These are phyloP conservation scores for Pichia nanzhaoensis DNA, from an alignment of 805 yeast species.

Conservation along the genomic window DNA sequence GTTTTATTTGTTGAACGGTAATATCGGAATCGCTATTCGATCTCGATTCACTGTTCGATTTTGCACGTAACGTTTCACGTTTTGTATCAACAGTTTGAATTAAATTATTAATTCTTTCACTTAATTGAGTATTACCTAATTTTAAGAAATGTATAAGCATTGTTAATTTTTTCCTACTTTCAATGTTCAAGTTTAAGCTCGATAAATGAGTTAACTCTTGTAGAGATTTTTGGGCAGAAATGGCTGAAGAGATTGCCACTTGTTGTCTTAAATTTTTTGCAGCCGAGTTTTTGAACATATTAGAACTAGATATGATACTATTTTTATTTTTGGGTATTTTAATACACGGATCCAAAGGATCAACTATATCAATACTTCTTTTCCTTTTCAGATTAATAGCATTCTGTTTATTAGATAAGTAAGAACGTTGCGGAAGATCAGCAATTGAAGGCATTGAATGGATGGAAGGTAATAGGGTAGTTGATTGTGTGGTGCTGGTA, in stretches of 20 bases:
- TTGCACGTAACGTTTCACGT: constrained; percentile 12
- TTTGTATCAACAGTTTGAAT: constrained; percentile 26
- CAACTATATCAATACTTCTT: not conserved
- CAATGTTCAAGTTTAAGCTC: constrained; percentile 37
- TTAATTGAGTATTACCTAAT: constrained; percentile 72
- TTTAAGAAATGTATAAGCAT: constrained; percentile 75
- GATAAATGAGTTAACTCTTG: constrained; percentile 32
- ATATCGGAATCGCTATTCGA: constrained; percentile 14
- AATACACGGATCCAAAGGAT: not conserved
- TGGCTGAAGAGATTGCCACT: constrained; percentile 26
- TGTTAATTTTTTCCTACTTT: constrained; percentile 66
- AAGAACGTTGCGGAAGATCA: not conserved
- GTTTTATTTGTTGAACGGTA: constrained; percentile 46
- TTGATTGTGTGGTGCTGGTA: not conserved
- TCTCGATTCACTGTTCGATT: constrained; percentile 2
- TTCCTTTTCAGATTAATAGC: not conserved
- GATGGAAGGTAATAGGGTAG: not conserved
- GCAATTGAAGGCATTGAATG: no score
- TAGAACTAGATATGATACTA: no score
- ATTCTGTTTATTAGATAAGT: not conserved
- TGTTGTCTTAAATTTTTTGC: constrained; percentile 22
- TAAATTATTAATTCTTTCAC: constrained; percentile 55
- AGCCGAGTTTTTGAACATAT: not conserved
- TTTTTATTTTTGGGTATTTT: not conserved
- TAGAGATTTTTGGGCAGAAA: constrained; percentile 26